These are phyloP conservation scores for Anthracocystis walkeri DNA, from an alignment of 1,284 basidiomycete species.

Conservation along the genomic window DNA sequence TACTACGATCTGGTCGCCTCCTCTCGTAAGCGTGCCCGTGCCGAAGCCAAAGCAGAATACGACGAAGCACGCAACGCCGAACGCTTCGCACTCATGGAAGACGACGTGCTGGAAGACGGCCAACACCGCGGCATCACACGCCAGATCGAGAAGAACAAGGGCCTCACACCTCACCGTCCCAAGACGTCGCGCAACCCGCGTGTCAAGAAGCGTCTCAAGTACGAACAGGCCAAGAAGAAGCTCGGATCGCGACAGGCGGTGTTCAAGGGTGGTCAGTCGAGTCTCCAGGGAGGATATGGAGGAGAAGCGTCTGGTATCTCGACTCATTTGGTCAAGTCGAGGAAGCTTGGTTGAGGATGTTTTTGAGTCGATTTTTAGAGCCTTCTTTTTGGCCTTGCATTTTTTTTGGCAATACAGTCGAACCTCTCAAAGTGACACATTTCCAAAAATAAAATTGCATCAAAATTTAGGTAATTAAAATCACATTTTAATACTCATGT, in stretches of 20 bases:
- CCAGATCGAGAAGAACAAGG: conserved; percentile 68
- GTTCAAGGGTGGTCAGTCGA: conserved; percentile 68
- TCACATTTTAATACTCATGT: too few species aligned
- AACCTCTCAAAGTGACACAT: too few species aligned
- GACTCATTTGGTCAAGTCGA: conserved; percentile 64
- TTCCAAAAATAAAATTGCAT: too few species aligned
- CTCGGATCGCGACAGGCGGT: conserved; percentile 62
- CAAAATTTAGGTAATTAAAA: too few species aligned
- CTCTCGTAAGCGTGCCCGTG: conserved; percentile 50
- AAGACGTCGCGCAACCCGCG: conserved; percentile 67
- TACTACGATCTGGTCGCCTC: conserved; percentile 66
- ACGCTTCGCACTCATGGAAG: conserved; percentile 56
- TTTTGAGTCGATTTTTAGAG: conserved; percentile 9
- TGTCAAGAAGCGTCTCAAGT: conserved; percentile 68
- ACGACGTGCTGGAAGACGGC: conserved; percentile 59
- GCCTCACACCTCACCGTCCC: conserved; percentile 63
- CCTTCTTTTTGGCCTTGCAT: conserved; percentile 10
- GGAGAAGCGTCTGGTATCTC: conserved; percentile 68
- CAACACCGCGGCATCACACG: conserved; percentile 66
- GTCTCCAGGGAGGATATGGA: conserved; percentile 65
- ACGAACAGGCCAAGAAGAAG: conserved; percentile 68
- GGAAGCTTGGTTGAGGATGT: conserved; percentile 57
- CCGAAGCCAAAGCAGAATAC: conserved; percentile 62
- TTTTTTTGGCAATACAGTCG: conserved; percentile 5
- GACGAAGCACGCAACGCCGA: conserved; percentile 59